Evolutionary conservation across 2,329 filamentous ascomycete genomes (phyloP).

Genomic region (Sarocladium strictum): DNA sequence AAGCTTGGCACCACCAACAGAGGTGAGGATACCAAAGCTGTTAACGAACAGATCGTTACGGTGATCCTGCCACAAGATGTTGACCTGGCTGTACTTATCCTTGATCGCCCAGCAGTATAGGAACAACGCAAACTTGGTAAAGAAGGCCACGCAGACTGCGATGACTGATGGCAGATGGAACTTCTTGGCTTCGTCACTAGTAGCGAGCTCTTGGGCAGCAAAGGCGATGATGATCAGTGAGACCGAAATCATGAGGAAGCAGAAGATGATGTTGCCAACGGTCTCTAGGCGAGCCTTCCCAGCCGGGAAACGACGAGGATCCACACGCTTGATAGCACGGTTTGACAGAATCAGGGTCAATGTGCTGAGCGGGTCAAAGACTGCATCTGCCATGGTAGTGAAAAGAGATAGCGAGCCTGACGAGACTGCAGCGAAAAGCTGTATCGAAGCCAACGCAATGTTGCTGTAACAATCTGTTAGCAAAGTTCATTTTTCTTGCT

Average conservation of each 20-base stretch:
- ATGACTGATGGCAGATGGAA: slow-evolving; percentile 83
- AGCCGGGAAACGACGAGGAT: slow-evolving; percentile 79
- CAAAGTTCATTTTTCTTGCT: too few species aligned
- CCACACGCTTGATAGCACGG: slow-evolving; percentile 81
- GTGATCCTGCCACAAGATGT: slow-evolving; percentile 94
- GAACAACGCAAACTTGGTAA: slow-evolving; percentile 77
- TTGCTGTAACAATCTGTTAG: too few species aligned
- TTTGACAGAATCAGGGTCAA: slow-evolving; percentile 80
- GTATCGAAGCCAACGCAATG: slow-evolving; percentile 68
- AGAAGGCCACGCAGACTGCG: slow-evolving; percentile 77
- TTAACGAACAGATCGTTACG: slow-evolving; percentile 97
- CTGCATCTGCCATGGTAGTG: slow-evolving; percentile 92
- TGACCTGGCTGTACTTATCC: slow-evolving; percentile 85
- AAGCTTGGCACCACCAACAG: slow-evolving; percentile 83
- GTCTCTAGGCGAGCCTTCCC: slow-evolving; percentile 94
- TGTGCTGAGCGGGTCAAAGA: slow-evolving; percentile 91
- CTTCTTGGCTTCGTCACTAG: slow-evolving; percentile 46
- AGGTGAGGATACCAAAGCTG: slow-evolving; percentile 84
- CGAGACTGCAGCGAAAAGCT: slow-evolving; percentile 81
- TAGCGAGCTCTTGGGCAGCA: slow-evolving; percentile 64
- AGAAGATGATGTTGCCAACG: slow-evolving; percentile 92
- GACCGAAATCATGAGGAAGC: slow-evolving; percentile 90
- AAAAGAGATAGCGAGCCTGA: slow-evolving; percentile 93
- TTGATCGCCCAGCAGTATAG: slow-evolving; percentile 88
- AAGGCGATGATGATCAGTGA: slow-evolving; percentile 91